Percentiles rank a stretch among this genome's conserved stretches.
Evolutionary conservation across 345 rosid genomes (phyloP).

Genomic region (Gossypium turneri): DNA sequence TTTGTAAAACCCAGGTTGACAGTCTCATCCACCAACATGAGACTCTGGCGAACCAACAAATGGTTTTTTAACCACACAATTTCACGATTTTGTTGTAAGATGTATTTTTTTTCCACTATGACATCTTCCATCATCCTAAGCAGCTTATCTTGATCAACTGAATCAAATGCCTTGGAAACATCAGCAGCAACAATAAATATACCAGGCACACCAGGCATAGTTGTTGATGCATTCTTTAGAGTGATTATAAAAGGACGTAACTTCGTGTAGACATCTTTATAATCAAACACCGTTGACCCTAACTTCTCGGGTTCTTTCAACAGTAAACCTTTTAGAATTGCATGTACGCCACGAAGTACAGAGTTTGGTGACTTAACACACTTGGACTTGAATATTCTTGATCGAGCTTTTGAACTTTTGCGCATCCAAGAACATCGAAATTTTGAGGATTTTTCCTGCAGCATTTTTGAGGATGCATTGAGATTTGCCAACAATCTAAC

Average conservation of each 20-base stretch:
- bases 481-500: constrained; percentile 67
- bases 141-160: constrained; percentile 64
- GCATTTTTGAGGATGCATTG: constrained; percentile 48
- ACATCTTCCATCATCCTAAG: constrained; percentile 49
- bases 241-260: constrained; percentile 47
- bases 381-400: constrained; percentile 7
- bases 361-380: constrained; percentile 42
- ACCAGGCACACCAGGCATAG: constrained; percentile 44
- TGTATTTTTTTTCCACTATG: constrained; percentile 42
- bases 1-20: constrained; percentile 22
- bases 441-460: constrained; percentile 13
- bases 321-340: constrained; percentile 66
- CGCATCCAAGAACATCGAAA: constrained; percentile 13
- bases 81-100: constrained; percentile 42
- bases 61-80: constrained; percentile 46
- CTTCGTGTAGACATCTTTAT: constrained; percentile 71
- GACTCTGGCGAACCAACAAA: constrained; percentile 37
- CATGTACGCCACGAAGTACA: constrained; percentile 59
- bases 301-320: constrained; percentile 58
- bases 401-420: constrained; percentile 5
- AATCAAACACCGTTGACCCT: constrained; percentile 85
- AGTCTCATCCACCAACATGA: constrained; percentile 26
- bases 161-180: constrained; percentile 85
- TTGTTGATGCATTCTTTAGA: constrained; percentile 46
- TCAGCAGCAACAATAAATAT: constrained; percentile 68